These are phyloP conservation scores for Russula virescens DNA, from an alignment of 768 basidiomycete species.

Conservation along the genomic window DNA sequence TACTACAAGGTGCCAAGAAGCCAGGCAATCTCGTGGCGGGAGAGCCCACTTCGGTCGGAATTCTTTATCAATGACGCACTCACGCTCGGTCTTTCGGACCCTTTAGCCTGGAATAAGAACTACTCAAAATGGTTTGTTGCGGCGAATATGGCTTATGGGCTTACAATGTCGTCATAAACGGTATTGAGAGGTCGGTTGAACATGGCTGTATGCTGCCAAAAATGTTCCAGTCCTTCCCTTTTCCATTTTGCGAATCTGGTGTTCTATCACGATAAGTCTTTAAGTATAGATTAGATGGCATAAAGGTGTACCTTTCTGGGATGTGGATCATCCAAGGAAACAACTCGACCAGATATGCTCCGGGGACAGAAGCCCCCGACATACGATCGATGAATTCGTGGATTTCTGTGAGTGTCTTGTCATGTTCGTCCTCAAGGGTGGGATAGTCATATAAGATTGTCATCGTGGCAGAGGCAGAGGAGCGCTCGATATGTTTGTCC, in stretches of 20 bases:
- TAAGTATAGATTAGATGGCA: too few relatives aligned
- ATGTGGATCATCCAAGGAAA: slow-evolving; percentile 16
- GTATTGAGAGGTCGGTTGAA: slow-evolving; percentile 6
- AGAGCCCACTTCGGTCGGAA: slow-evolving; percentile 6
- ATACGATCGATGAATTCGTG: slow-evolving; percentile 2
- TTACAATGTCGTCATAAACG: slow-evolving; percentile 1
- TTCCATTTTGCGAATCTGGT: slow-evolving; percentile 16
- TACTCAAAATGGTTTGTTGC: not conserved
- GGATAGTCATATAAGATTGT: slow-evolving; percentile 14
- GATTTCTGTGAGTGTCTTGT: slow-evolving; percentile 2
- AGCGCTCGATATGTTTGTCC: slow-evolving; percentile 9
- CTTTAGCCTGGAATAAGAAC: not conserved
- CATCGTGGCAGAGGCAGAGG: slow-evolving; percentile 10
- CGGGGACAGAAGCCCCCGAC: not conserved
- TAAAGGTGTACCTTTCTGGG: slow-evolving; percentile 3
- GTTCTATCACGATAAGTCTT: not conserved
- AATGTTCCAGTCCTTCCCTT: slow-evolving; percentile 5
- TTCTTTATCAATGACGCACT: slow-evolving; percentile 7
- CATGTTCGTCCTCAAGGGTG: not conserved
- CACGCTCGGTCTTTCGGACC: slow-evolving; percentile 6
- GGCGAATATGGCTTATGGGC: not conserved
- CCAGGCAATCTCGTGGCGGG: slow-evolving; percentile 21
- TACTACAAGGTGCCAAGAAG: slow-evolving; percentile 20
- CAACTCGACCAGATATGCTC: slow-evolving; percentile 11
- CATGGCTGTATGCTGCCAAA: not conserved